phyloP scores from a whole-genome alignment of 495 filamentous ascomycete genomes.

The Lophiotrema nucula region DNA sequence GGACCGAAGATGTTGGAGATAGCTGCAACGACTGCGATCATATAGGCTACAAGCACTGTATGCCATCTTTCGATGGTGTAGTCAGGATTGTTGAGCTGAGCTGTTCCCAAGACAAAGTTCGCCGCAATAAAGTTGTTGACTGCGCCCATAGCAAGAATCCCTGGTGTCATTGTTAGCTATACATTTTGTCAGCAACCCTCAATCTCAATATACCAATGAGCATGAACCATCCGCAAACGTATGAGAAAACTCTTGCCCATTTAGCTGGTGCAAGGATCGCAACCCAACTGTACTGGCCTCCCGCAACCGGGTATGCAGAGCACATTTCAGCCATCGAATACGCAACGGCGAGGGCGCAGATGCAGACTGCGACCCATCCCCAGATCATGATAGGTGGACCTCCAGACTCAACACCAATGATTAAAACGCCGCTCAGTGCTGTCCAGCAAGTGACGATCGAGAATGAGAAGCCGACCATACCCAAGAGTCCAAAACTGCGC shows the following conservation, averaged over 20 bases:
- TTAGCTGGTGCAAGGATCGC: slow-evolving; percentile 55
- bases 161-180: too few relatives aligned
- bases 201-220: slow-evolving; percentile 30
- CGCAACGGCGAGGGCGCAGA: slow-evolving; percentile 53
- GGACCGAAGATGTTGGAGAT: slow-evolving; percentile 53
- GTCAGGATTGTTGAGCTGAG: slow-evolving; percentile 52
- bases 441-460: slow-evolving; percentile 60
- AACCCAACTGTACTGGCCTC: slow-evolving; percentile 60
- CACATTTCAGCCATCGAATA: slow-evolving; percentile 62
- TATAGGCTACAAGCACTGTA: slow-evolving; percentile 54
- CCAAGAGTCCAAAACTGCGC: slow-evolving; percentile 56
- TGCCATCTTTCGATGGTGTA: slow-evolving; percentile 60
- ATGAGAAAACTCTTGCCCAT: slow-evolving; percentile 35
- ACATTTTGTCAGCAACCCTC: background rate
- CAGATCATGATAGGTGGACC: slow-evolving; percentile 60
- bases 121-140: slow-evolving; percentile 57
- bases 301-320: slow-evolving; percentile 53
- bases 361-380: slow-evolving; percentile 53
- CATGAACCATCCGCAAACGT: slow-evolving; percentile 41
- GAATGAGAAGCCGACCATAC: slow-evolving; percentile 62
- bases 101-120: slow-evolving; percentile 57
- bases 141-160: slow-evolving; percentile 57
- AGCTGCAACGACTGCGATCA: slow-evolving; percentile 46
- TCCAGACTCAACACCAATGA: slow-evolving; percentile 55
- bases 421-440: slow-evolving; percentile 56